Conservation (phyloP, 208 protist genomes). For the Trypanosoma rangeli region DNA sequence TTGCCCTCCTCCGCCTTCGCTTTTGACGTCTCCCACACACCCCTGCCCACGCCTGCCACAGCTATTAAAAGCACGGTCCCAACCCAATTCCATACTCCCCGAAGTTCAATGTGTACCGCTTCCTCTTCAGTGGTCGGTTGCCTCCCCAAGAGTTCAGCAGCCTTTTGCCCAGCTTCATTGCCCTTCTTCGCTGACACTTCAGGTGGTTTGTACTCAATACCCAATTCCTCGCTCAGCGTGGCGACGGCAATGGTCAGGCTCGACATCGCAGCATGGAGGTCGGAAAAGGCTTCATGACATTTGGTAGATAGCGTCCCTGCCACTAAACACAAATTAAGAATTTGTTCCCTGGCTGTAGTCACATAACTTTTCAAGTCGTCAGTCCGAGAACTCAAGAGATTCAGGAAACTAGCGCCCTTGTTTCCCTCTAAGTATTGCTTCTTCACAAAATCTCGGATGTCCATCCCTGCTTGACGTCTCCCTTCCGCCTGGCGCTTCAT, state of each 20-base stretch:
- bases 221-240: not conserved
- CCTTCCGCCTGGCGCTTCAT: too few relatives aligned
- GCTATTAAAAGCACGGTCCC: constrained; percentile 11
- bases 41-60: not conserved
- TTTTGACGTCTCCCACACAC: not conserved
- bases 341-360: not conserved
- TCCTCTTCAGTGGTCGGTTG: not conserved
- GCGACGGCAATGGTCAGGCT: not conserved
- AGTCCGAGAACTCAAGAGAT: not conserved
- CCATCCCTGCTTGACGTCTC: not conserved
- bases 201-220: not conserved
- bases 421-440: not conserved
- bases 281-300: not conserved
- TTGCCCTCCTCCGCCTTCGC: not conserved
- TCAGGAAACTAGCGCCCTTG: not conserved
- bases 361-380: not conserved
- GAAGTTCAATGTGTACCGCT: not conserved
- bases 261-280: not conserved
- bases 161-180: not conserved
- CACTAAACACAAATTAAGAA: not conserved
- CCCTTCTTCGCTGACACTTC: not conserved
- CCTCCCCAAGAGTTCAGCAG: not conserved
- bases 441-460: not conserved
- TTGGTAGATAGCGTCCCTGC: not conserved
- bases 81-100: constrained; percentile 9